These are phyloP conservation scores for Hymenotorrendiella dingleyae DNA, from an alignment of 2,329 filamentous ascomycete species.

Conservation along the genomic window DNA sequence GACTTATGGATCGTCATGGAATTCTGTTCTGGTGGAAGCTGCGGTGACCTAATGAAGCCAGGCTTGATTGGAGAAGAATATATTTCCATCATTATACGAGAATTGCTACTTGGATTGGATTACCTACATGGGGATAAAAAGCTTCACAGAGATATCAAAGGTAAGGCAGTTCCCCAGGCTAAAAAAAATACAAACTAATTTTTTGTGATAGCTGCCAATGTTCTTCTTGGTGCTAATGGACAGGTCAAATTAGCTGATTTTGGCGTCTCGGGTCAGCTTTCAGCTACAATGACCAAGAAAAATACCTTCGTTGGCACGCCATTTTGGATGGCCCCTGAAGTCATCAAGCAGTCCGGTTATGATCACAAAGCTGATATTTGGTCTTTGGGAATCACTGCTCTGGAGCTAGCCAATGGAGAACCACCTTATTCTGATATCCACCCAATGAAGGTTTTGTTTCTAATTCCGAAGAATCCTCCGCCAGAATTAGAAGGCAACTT, in stretches of 20 bases:
- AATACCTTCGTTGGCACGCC: slow-evolving; percentile 98
- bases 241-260: slow-evolving; percentile 98
- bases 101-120: slow-evolving; percentile 82
- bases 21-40: slow-evolving; percentile 94
- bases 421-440: slow-evolving; percentile 95
- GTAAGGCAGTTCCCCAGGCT: slow-evolving; percentile 39
- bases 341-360: slow-evolving; percentile 97
- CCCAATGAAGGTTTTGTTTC: slow-evolving; percentile 95
- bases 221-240: slow-evolving; percentile 80
- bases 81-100: slow-evolving; percentile 89
- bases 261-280: slow-evolving; percentile 91
- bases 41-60: slow-evolving; percentile 91
- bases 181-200: slow-evolving; percentile 9
- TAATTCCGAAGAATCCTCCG: slow-evolving; percentile 91
- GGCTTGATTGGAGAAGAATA: slow-evolving; percentile 89
- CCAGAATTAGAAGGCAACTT: slow-evolving; percentile 77
- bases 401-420: slow-evolving; percentile 86
- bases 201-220: slow-evolving; percentile 72
- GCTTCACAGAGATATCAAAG: slow-evolving; percentile 92
- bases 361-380: slow-evolving; percentile 98
- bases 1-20: slow-evolving; percentile 99
- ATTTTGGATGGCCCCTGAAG: slow-evolving; percentile 99
- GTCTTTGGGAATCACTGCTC: slow-evolving; percentile 90
- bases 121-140: slow-evolving; percentile 96
- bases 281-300: slow-evolving; percentile 98